phyloP scores from a whole-genome alignment of 2,329 filamentous ascomycete genomes.

The Cordyceps fumosorosea region DNA sequence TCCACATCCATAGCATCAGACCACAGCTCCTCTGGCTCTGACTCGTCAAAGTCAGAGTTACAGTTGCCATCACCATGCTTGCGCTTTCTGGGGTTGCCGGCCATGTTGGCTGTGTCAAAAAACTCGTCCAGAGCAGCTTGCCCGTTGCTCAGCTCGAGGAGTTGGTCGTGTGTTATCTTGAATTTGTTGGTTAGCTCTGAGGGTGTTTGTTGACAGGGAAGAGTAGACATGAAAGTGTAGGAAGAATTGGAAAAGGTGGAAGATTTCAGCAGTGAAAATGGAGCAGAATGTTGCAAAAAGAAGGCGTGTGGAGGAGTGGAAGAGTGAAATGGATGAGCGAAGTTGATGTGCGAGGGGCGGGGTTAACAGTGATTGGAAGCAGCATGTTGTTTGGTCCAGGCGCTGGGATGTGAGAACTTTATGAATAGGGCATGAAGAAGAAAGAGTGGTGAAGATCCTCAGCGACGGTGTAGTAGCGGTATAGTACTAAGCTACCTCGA shows the following conservation, averaged over 20 bases:
- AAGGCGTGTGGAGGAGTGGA: background rate
- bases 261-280: background rate
- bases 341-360: background rate
- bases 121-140: constrained; percentile 22
- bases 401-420: background rate
- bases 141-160: constrained; percentile 28
- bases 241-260: background rate
- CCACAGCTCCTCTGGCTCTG: constrained; percentile 9
- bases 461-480: background rate
- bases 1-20: constrained; percentile 24
- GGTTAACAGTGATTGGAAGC: background rate
- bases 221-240: too few species aligned
- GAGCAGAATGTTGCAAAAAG: background rate
- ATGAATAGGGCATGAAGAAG: background rate
- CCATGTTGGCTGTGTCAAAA: constrained; percentile 16
- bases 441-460: background rate
- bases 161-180: constrained; percentile 26
- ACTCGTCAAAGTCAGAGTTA: constrained; percentile 20
- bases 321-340: background rate
- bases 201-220: background rate
- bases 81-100: constrained; percentile 23
- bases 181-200: background rate
- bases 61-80: constrained; percentile 26
- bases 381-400: background rate
- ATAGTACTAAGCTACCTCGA: background rate